These are phyloP conservation scores for Anisodus tanguticus DNA, from an alignment of 257 asterid species.

Conservation along the genomic window DNA sequence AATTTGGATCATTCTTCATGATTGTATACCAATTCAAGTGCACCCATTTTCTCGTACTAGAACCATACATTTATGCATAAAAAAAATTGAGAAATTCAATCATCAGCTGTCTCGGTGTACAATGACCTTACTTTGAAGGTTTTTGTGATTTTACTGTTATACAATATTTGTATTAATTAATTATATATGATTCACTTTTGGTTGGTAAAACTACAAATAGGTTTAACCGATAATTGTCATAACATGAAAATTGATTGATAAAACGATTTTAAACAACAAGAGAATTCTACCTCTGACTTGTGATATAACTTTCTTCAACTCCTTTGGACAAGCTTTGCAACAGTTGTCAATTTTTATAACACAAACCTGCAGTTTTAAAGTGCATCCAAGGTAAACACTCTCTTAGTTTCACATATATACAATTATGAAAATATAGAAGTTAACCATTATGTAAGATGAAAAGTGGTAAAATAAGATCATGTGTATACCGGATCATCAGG, in stretches of 20 bases:
- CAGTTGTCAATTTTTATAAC: conserved; percentile 41
- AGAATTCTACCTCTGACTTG: conserved; percentile 38
- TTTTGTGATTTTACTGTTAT: no score
- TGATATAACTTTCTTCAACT: conserved; percentile 36
- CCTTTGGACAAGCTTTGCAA: conserved; percentile 37
- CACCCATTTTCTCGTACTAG: no score
- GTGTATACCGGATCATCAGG: not conserved
- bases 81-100: no score
- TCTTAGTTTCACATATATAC: not conserved
- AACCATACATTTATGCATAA: no score
- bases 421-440: not conserved
- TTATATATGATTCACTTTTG: not conserved
- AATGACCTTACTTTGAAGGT: no score
- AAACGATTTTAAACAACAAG: not conserved
- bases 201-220: not conserved
- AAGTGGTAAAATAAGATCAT: not conserved
- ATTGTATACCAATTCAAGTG: no score
- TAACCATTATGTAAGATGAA: not conserved
- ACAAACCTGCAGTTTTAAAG: conserved; percentile 30
- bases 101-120: no score
- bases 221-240: no score
- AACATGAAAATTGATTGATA: not conserved
- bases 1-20: not conserved
- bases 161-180: not conserved
- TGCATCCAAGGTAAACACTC: not conserved